Percentiles rank a stretch among this genome's conserved stretches.
Conservation (phyloP, 1,139 yeast species). For the Blastobotrys apis region DNA sequence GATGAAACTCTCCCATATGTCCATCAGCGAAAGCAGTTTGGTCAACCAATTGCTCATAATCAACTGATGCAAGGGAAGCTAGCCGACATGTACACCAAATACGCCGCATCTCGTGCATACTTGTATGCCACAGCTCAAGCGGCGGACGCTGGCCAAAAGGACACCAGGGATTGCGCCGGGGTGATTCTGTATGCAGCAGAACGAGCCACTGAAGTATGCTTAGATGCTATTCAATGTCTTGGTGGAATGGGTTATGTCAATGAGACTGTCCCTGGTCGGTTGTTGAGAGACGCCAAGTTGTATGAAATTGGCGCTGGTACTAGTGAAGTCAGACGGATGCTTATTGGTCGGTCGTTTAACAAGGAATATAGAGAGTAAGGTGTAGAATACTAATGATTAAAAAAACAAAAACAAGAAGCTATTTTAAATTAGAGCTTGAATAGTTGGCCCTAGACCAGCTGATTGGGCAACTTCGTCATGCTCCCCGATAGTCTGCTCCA, state of each 20-base stretch:
- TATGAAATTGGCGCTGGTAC: constrained; percentile 37
- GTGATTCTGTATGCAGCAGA: constrained; percentile 36
- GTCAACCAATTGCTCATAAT: constrained; percentile 34
- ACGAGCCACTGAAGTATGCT: constrained; percentile 34
- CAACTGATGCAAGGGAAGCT: constrained; percentile 35
- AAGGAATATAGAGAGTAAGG: constrained; percentile 25
- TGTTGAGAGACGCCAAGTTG: constrained; percentile 34
- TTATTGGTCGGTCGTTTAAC: constrained; percentile 34
- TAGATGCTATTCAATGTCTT: constrained; percentile 35
- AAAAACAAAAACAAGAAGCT: too few relatives aligned
- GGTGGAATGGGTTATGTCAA: constrained; percentile 37
- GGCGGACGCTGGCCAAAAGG: constrained; percentile 30
- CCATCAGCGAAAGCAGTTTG: constrained; percentile 34
- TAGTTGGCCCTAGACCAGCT: background rate
- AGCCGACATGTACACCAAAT: constrained; percentile 37
- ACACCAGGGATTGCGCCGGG: constrained; percentile 35
- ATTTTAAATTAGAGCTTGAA: background rate
- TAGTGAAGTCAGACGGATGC: constrained; percentile 34
- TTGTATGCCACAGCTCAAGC: constrained; percentile 30
- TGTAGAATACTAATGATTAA: too few relatives aligned
- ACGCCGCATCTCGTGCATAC: constrained; percentile 32
- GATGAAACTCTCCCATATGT: constrained; percentile 36
- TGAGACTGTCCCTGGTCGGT: constrained; percentile 33
- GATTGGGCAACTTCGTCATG: constrained; percentile 14
- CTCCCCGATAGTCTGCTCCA: constrained; percentile 8